These are phyloP conservation scores for Blumeria hordei DNA, from an alignment of 2,329 filamentous ascomycete genomes.

Conservation along the genomic window DNA sequence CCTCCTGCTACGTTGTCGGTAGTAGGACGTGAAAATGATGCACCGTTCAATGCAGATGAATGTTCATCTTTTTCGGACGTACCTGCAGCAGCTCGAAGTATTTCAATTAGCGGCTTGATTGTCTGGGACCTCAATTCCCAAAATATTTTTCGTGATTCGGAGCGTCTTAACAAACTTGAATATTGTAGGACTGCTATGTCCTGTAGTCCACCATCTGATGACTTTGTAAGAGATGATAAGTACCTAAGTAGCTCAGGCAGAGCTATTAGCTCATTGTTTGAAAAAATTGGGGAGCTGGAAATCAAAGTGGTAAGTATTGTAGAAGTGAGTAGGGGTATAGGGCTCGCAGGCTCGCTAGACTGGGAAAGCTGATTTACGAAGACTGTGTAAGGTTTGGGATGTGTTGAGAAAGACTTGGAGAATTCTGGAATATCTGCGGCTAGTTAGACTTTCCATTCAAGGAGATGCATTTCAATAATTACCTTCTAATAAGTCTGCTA, in stretches of 20 bases:
- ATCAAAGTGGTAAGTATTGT: constrained; percentile 66
- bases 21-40: constrained; percentile 28
- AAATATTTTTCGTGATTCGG: constrained; percentile 54
- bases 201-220: constrained; percentile 69
- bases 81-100: constrained; percentile 57
- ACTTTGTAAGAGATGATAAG: constrained; percentile 61
- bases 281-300: constrained; percentile 27
- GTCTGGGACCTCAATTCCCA: constrained; percentile 83
- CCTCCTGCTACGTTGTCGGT: constrained; percentile 43
- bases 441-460: constrained; percentile 2
- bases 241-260: constrained; percentile 72
- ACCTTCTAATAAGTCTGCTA: constrained; percentile 75
- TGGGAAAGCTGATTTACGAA: constrained; percentile 66
- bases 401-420: constrained; percentile 49
- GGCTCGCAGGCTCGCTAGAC: constrained; percentile 48
- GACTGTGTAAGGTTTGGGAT: constrained; percentile 55
- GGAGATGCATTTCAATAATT: constrained; percentile 11
- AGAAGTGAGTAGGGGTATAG: constrained; percentile 72
- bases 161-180: constrained; percentile 58
- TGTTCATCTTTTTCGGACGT: constrained; percentile 39
- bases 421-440: constrained; percentile 51
- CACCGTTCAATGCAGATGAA: constrained; percentile 36
- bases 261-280: constrained; percentile 35
- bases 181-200: constrained; percentile 89
- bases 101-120: constrained; percentile 55